Evolutionary conservation across 169 alveolate genomes (phyloP), one percentile per base, ranked within the genome.

Genomic region (Plasmodium ovale): DNA sequence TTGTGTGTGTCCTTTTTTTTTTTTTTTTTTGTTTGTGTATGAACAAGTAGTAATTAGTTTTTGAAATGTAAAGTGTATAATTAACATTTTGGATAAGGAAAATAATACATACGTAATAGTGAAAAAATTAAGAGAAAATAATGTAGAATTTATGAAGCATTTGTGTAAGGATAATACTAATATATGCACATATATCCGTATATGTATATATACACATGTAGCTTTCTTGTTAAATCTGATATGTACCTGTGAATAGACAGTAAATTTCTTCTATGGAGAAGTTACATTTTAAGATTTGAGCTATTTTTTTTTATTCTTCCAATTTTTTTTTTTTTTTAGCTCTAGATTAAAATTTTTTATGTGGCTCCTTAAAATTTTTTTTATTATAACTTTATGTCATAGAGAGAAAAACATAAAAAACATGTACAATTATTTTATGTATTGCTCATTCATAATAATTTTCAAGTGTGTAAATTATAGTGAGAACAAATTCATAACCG

Each of bases 201-300:
- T n/a, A n/a, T n/a, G 21, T 27, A 68, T 68, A 21, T 39, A 39
- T 68, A 33, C 60, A 39, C 44, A 68, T 68, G 59, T 53, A 49
- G 29, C 5, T 31, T 27, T 68, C 16, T 47, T 25, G 21, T 16
- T 44, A 68, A 23, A 39, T 68, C 25, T 31, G 51, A 19, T 49
- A 14, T 31, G 37, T 62, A 27, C 33, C 12, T 42, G 56, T 16
- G 23, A 68, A 68, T 68, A 68, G 79, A 68, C 59, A 68, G 62
- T 3, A 39, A 68, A 39, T 27, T 23, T 7, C 42, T 23, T 53
- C 29, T 65, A 31, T 37, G 54, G 79, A 16, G 29, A 68, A 68
- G 59, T 29, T 37, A 10, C 29, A 68, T 42, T 68, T 39, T 23
- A 10, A 3, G 79, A 39, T 68, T 68, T 68, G 79, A 68, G 79